phyloP scores from a whole-genome alignment of 2,329 filamentous ascomycete species.

The Fusarium concolor region DNA sequence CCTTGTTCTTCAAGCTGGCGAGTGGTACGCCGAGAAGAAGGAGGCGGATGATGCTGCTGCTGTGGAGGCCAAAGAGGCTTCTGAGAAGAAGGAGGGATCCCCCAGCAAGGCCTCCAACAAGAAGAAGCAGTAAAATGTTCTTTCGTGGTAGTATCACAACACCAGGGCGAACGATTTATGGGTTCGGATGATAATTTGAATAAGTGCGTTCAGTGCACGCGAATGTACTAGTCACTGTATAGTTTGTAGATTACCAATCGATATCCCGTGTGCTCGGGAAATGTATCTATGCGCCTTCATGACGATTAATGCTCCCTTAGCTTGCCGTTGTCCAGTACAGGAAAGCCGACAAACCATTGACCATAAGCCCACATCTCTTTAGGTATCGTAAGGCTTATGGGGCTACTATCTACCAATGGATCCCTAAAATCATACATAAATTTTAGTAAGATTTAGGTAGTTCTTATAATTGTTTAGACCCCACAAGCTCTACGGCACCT shows the following conservation, averaged over 20 bases:
- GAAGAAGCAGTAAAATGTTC: constrained; percentile 52
- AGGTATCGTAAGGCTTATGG: too few relatives aligned
- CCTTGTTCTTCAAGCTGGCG: constrained; percentile 90
- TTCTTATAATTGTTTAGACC: too few relatives aligned
- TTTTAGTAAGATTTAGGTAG: too few relatives aligned
- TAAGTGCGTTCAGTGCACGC: neutral
- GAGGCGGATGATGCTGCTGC: constrained; percentile 82
- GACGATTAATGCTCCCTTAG: too few relatives aligned
- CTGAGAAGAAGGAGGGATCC: constrained; percentile 53
- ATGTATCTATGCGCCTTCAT: neutral
- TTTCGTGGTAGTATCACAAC: neutral
- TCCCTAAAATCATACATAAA: too few relatives aligned
- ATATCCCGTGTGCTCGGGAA: neutral
- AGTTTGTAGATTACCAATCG: constrained; percentile 14
- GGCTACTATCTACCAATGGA: too few relatives aligned
- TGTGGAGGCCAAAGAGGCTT: constrained; percentile 58
- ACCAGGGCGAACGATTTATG: neutral
- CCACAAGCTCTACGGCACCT: too few relatives aligned
- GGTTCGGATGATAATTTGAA: neutral
- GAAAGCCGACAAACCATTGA: too few relatives aligned
- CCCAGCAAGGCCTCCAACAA: constrained; percentile 48
- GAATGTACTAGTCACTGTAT: constrained; percentile 18
- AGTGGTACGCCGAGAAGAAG: constrained; percentile 98
- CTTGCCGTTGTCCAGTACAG: neutral
- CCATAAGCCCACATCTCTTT: neutral